phyloP scores from a whole-genome alignment of 352 stramenopile genomes.

The Pythium guiyangense region DNA sequence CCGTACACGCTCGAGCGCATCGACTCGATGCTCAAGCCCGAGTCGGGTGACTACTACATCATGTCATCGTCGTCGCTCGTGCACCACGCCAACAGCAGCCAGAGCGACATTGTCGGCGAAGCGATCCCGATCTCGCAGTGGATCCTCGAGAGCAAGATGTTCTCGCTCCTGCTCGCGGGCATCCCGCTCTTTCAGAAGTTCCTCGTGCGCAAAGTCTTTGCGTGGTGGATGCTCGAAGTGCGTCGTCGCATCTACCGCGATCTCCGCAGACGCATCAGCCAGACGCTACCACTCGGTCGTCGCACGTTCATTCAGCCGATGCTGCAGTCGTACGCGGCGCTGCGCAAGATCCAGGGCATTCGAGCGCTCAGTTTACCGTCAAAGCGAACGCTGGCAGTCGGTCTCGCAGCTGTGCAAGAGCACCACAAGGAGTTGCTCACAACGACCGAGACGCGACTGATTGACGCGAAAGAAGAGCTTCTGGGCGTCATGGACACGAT shows the following conservation, averaged over 20 bases:
- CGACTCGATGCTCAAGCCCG: constrained; percentile 19
- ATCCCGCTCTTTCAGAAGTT: constrained; percentile 79
- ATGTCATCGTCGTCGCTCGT: constrained; percentile 59
- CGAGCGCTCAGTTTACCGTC: constrained; percentile 32
- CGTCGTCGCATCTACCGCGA: constrained; percentile 35
- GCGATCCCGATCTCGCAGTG: constrained; percentile 61
- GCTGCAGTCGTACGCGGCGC: constrained; percentile 25
- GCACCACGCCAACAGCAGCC: constrained; percentile 38
- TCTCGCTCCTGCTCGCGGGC: constrained; percentile 56
- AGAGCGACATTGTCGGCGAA: constrained; percentile 19
- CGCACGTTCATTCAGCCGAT: constrained; percentile 35
- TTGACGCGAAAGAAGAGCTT: constrained; percentile 60
- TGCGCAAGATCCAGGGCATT: constrained; percentile 40
- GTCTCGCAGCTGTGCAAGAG: constrained; percentile 33
- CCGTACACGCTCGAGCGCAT: constrained; percentile 59
- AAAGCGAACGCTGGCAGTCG: constrained; percentile 22
- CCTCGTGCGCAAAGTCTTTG: constrained; percentile 49
- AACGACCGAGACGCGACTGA: constrained; percentile 48
- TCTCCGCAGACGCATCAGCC: constrained; percentile 26
- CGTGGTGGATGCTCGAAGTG: constrained; percentile 36
- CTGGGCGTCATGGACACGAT: constrained; percentile 43
- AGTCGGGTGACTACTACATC: constrained; percentile 57
- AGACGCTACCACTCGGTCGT: constrained; percentile 33
- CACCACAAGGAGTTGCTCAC: constrained; percentile 36
- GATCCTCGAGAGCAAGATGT: constrained; percentile 75